Conservation (phyloP, 768 basidiomycete species). For the Stropharia rugosoannulata region DNA sequence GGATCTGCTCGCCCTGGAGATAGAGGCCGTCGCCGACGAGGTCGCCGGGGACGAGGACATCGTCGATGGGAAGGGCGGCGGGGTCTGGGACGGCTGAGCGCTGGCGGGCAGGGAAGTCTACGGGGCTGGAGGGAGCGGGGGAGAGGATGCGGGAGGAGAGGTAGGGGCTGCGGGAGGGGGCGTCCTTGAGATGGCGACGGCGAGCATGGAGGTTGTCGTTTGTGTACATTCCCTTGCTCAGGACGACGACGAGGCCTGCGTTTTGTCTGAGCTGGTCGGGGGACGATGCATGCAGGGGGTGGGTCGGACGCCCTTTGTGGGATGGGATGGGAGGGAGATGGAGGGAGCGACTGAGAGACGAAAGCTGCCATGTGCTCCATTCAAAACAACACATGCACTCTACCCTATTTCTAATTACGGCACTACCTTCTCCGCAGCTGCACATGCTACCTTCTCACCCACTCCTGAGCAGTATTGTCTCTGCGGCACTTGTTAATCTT, state of each 20-base stretch:
- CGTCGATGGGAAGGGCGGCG: conserved; percentile 40
- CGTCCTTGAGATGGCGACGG: conserved; percentile 29
- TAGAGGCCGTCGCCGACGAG: conserved; percentile 64
- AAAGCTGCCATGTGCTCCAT: conserved; percentile 8
- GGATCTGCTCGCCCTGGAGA: conserved; percentile 67
- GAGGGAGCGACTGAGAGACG: conserved; percentile 18
- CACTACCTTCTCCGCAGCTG: conserved; percentile 16
- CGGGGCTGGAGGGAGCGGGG: conserved; percentile 24
- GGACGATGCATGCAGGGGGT: conserved; percentile 41
- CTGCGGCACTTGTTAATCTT: conserved; percentile 42
- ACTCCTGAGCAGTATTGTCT: conserved; percentile 48
- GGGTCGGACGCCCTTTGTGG: conserved; percentile 11
- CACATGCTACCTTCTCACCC: conserved; percentile 23
- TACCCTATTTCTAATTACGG: conserved; percentile 18
- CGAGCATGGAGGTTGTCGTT: conserved; percentile 16
- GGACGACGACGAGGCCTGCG: conserved; percentile 52
- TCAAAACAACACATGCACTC: conserved; percentile 19
- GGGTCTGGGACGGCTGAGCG: conserved; percentile 19
- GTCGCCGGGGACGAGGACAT: conserved; percentile 74
- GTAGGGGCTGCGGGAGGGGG: conserved; percentile 35
- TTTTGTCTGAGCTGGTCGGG: conserved; percentile 46
- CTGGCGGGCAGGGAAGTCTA: conserved; percentile 21
- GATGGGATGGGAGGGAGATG: conserved; percentile 3
- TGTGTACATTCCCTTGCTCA: conserved; percentile 42
- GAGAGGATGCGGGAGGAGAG: conserved; percentile 37